Evolutionary conservation across 768 basidiomycete genomes (phyloP).

Genomic region (Russula abietina): DNA sequence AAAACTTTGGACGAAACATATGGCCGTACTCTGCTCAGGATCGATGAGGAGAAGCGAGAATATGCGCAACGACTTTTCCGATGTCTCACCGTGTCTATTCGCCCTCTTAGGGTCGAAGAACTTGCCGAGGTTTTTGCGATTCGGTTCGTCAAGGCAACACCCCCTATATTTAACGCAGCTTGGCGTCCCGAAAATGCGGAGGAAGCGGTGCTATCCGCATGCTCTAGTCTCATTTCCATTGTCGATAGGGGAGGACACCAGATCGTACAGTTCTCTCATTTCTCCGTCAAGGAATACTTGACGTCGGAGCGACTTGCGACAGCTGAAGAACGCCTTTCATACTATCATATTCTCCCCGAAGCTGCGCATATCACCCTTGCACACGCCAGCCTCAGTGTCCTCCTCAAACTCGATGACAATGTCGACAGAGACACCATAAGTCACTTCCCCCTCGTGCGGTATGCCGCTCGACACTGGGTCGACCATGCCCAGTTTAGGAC

Average conservation of each 20-base stretch:
- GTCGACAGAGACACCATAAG: neutral
- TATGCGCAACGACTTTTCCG: neutral
- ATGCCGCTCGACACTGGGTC: slow-evolving; percentile 14
- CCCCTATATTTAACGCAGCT: neutral
- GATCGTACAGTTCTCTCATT: slow-evolving; percentile 3
- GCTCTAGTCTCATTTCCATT: neutral
- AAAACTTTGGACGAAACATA: slow-evolving; percentile 4
- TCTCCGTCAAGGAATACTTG: slow-evolving; percentile 20
- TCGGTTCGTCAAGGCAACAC: neutral
- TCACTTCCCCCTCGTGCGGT: neutral
- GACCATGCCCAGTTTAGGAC: neutral
- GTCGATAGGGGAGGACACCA: neutral
- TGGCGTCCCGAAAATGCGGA: slow-evolving; percentile 1
- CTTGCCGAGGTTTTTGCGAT: slow-evolving; percentile 16
- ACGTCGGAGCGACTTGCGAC: slow-evolving; percentile 2
- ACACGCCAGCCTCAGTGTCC: neutral
- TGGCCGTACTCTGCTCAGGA: neutral
- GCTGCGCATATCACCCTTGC: slow-evolving; percentile 10
- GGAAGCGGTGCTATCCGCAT: neutral
- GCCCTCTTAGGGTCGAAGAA: slow-evolving; percentile 4
- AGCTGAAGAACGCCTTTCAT: neutral
- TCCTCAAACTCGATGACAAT: slow-evolving; percentile 6
- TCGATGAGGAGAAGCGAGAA: slow-evolving; percentile 1
- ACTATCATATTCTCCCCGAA: slow-evolving; percentile 3
- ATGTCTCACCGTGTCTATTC: neutral